Evolutionary conservation across 169 alveolate species (phyloP).

Genomic region (Toxoplasma gondii): DNA sequence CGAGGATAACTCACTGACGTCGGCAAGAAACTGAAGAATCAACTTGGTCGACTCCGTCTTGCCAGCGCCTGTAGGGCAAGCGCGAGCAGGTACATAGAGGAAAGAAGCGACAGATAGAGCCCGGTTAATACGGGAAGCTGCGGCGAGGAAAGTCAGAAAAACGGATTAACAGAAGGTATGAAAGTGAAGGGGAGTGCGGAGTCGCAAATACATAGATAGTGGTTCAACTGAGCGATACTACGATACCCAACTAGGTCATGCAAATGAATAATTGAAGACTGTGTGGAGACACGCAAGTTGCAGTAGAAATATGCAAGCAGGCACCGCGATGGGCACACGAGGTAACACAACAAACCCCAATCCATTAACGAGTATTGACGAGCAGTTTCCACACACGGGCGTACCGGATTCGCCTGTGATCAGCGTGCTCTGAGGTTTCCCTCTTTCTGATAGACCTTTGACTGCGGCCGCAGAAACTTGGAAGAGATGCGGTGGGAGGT

Average conservation of each 20-base stretch:
- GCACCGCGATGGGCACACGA: too few relatives aligned
- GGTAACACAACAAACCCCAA: too few relatives aligned
- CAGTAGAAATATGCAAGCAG: too few relatives aligned
- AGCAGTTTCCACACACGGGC: not conserved
- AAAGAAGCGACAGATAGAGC: not conserved
- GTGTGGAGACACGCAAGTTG: too few relatives aligned
- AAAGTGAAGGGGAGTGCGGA: not conserved
- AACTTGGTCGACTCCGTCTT: constrained; percentile 94
- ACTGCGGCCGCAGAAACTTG: constrained; percentile 94
- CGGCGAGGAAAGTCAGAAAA: not conserved
- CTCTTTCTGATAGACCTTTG: constrained; percentile 79
- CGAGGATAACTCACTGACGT: constrained; percentile 66
- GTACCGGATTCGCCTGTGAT: constrained; percentile 94
- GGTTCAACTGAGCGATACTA: not conserved
- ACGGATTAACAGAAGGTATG: not conserved
- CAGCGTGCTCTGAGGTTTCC: constrained; percentile 89
- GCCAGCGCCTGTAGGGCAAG: constrained; percentile 92
- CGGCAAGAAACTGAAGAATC: constrained; percentile 91
- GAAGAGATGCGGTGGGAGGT: constrained; percentile 93
- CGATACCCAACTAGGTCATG: too few relatives aligned
- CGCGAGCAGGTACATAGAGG: not conserved
- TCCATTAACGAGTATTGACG: too few relatives aligned
- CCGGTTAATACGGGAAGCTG: not conserved
- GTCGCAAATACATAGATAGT: not conserved
- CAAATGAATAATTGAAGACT: too few relatives aligned